phyloP scores from a whole-genome alignment of 83 land plant species.

The Picea abies region DNA sequence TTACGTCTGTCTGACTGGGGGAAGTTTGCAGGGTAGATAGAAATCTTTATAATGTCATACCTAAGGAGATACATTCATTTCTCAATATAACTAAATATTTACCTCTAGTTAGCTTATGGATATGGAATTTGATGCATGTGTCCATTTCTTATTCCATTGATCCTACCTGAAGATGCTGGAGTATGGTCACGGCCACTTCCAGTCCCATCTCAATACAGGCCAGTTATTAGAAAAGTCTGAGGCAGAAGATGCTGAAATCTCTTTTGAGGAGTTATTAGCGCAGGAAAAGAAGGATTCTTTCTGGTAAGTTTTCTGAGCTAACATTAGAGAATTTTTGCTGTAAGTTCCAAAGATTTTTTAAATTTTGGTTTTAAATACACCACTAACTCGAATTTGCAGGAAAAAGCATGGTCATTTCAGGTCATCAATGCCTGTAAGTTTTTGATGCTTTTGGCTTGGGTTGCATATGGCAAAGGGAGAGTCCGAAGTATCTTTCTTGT shows the following conservation, averaged over 20 bases:
- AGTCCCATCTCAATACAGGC: slow-evolving; percentile 50
- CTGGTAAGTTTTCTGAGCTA: slow-evolving; percentile 46
- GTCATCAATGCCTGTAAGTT: slow-evolving; percentile 12
- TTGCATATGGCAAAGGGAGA: not conserved
- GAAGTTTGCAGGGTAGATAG: not conserved
- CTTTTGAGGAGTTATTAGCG: slow-evolving; percentile 81
- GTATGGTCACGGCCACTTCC: slow-evolving; percentile 57
- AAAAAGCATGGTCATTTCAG: slow-evolving; percentile 12
- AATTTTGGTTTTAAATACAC: not conserved
- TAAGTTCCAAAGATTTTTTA: not conserved
- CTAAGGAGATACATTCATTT: not conserved
- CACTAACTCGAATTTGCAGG: slow-evolving; percentile 2
- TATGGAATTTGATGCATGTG: not conserved
- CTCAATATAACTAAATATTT: not conserved
- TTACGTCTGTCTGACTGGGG: not conserved
- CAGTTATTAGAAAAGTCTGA: slow-evolving; percentile 44
- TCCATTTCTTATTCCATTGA: not conserved
- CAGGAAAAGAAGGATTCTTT: slow-evolving; percentile 88
- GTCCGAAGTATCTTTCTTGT: not conserved
- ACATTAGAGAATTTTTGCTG: no score
- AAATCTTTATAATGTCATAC: not conserved
- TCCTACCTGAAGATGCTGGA: slow-evolving; percentile 66
- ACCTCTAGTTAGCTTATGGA: not conserved
- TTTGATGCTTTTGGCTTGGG: not conserved
- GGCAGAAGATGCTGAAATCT: slow-evolving; percentile 61